Base-by-base conservation (phyloP, 148 eudicot genomes). In the Rhododendron ferrugineum region DNA sequence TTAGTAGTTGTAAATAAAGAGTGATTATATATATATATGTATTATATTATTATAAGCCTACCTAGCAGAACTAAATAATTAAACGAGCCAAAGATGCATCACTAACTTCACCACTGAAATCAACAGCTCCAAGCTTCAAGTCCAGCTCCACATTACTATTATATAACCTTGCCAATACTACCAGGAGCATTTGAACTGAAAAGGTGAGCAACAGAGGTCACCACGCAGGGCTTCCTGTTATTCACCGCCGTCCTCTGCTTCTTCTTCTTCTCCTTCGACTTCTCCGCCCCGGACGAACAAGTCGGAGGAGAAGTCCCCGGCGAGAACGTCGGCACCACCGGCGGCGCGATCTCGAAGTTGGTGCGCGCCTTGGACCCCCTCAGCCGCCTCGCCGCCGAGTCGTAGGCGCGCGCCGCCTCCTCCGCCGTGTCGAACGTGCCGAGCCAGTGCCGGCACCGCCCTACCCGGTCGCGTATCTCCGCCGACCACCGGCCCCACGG, bases 401-500 rank as follows among this genome's bases (percentile, higher is more conserved):
- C 98, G 52, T 95, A 95, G 0, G 98, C 97, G 26, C 96, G 93
- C 60, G 98, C 83, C 10, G 83, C 83, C 70, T 81, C 83, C 72
- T 81, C 83, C 47, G 83, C 83, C 30, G 83, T 92, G 89, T 95
- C 96, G 83, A 95, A 95, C 1, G 98, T 95, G 11, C 98, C 98
- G 0, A 95, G 93, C 98, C 98, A 95, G 88, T 94, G 98, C 2
- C 98, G 64, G 85, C 98, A 94, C 88, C 91, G 89, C 40, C 98
- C 98, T 1, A 95, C 90, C 0, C 96, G 85, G 91, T 95, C 98
- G 3, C 98, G 87, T 77, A 95, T 95, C 93, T 95, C 98, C 42
- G 98, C 96, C 81, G 98, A 95, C 91, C 91, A 95, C 87, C 98
- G 81, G 34, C 98, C 98, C 98, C 98, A 95, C 22, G 98, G 98